Base-by-base conservation (phyloP, 164 flowering plant genomes). In the Macadamia tetraphylla region DNA sequence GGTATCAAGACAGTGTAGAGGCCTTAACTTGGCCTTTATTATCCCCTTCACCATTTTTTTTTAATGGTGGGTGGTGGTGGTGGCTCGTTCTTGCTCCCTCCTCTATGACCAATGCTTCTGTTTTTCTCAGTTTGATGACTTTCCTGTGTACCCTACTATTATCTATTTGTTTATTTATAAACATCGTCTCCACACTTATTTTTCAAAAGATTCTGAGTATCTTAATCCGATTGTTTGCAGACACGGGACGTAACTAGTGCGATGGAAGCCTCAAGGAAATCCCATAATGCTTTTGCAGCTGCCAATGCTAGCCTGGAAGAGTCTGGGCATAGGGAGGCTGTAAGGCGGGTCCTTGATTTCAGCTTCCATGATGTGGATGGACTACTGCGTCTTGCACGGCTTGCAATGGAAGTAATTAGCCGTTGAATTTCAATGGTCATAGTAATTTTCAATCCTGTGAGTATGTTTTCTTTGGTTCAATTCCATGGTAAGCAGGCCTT, bases 241-340 rank as follows among this genome's bases (percentile, higher is more conserved):
- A 76, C 84, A 52, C 79, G 82, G 68, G 85, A 87, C 66, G 82
- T 83, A 53, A 77, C 71, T 75, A 78, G 59, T 74, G 98, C 95
- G 49, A 88, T 93, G 92, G 97, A 91, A 58, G 95, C 97, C 55
- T 74, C 85, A 53, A 78, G 80, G 67, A 93, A 83, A 74, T 84
- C 87, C 23, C 85, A 74, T 57, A 73, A 60, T 76, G 87, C 90
- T 64, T 86, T 85, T 76, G 76, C 78, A 62, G 84, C 85, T 68
- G 91, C 88, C 64, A 81, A 69, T 73, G 68, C 44, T 58, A 70
- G 63, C 63, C 31, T 72, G 40, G 80, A 69, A 72, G 85, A 76
- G 58, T 64, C 79, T 70, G 82, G 66, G 40, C 67, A 73, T 63
- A 79, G 63, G 32, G 85, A 88, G 46, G 78, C 83, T 63, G 78